Evolutionary conservation across 148 eudicot genomes (phyloP).

Genomic region (Dysphania ambrosioides): DNA sequence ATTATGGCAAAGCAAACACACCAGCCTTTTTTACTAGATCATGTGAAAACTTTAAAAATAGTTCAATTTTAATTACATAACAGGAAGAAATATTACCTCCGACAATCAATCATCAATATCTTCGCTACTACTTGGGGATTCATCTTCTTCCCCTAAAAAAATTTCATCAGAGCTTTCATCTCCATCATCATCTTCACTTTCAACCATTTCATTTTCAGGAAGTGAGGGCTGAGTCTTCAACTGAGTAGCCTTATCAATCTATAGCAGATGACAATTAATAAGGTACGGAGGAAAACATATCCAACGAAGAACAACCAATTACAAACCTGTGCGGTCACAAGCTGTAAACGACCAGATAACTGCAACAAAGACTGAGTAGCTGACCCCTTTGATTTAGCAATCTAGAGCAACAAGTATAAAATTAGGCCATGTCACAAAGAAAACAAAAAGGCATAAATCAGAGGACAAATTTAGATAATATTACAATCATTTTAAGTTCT

Average conservation of each 20-base stretch:
- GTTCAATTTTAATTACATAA: too few relatives aligned
- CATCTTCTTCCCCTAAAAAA: slow-evolving; percentile 56
- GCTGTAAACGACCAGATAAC: slow-evolving; percentile 88
- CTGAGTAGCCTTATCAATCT: slow-evolving; percentile 70
- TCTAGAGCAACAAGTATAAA: slow-evolving; percentile 30
- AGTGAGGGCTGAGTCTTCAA: slow-evolving; percentile 35
- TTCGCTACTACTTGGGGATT: slow-evolving; percentile 47
- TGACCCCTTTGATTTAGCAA: slow-evolving; percentile 49
- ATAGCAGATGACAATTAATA: slow-evolving; percentile 11
- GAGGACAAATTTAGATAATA: too few relatives aligned
- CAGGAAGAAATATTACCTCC: slow-evolving; percentile 13
- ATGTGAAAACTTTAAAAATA: background rate
- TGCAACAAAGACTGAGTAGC: slow-evolving; percentile 53
- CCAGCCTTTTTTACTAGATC: background rate
- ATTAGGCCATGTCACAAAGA: background rate
- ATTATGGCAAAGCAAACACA: background rate
- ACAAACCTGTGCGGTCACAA: slow-evolving; percentile 78
- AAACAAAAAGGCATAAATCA: background rate
- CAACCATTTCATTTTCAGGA: slow-evolving; percentile 37
- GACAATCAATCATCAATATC: slow-evolving; percentile 36
- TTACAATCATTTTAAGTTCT: too few relatives aligned
- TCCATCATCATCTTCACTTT: slow-evolving; percentile 64
- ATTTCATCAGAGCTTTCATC: slow-evolving; percentile 58
- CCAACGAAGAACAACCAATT: background rate
- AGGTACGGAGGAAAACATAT: background rate